Percentiles rank a stretch among this genome's conserved stretches.
Conservation (phyloP, 139 green algal genomes). For the Coccomyxa sp. region DNA sequence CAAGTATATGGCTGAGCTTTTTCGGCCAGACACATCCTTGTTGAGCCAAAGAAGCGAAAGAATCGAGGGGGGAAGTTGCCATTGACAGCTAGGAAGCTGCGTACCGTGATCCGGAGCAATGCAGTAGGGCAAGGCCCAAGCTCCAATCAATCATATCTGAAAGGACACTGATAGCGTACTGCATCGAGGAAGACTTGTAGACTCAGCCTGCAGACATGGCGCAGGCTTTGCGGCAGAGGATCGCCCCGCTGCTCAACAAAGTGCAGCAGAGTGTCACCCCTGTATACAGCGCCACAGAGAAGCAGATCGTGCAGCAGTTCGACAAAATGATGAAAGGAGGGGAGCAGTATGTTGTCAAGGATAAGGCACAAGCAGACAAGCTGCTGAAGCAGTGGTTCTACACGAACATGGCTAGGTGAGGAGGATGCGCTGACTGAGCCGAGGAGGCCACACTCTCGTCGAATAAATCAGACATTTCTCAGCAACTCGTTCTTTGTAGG, state of each 20-base stretch:
- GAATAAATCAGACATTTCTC: background rate
- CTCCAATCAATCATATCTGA: background rate
- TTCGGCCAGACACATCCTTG: no score
- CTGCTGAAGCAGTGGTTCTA: conserved; percentile 60
- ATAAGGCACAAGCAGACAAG: conserved; percentile 43
- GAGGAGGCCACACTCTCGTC: no score
- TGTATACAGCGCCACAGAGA: conserved; percentile 17
- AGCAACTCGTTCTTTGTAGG: conserved; percentile 17
- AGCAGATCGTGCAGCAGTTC: conserved; percentile 38
- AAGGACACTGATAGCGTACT: background rate
- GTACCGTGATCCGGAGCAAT: background rate
- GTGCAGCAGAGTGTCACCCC: conserved; percentile 16
- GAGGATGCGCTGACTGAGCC: background rate
- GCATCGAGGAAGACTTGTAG: background rate
- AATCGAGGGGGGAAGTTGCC: no score
- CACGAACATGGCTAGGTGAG: conserved; percentile 59
- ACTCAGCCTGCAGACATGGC: background rate
- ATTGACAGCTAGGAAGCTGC: background rate
- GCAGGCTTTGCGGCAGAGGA: background rate
- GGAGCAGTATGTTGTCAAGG: conserved; percentile 62
- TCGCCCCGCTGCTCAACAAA: background rate
- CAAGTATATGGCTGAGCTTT: no score
- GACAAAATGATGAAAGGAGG: conserved; percentile 44
- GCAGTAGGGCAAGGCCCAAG: background rate
- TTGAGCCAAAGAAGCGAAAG: no score